A percentile compares a stretch with the other conserved stretches of the same genome.
Evolutionary conservation across 495 filamentous ascomycete species (phyloP).

Genomic region (Aspergillus indologenus): DNA sequence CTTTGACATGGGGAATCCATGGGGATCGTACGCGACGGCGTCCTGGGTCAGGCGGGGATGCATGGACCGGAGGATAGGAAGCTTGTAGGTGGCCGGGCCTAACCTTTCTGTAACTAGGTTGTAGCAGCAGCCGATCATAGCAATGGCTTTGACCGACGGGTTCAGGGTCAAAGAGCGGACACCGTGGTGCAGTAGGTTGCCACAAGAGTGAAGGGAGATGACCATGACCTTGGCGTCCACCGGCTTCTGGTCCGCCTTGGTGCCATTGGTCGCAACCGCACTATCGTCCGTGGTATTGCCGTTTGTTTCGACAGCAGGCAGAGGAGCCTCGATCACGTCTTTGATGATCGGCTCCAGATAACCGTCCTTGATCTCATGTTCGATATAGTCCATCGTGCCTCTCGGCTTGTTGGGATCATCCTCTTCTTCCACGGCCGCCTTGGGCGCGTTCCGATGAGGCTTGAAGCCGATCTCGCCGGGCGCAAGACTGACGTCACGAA

Average conservation of each 20-base stretch:
- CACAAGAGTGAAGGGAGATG: conserved; percentile 93
- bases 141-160: conserved; percentile 78
- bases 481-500: conserved; percentile 38
- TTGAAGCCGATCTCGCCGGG: conserved; percentile 29
- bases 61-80: conserved; percentile 59
- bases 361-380: conserved; percentile 57
- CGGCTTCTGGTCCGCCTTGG: conserved; percentile 14
- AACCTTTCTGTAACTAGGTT: conserved; percentile 90
- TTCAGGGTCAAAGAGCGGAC: conserved; percentile 82
- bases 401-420: conserved; percentile 16
- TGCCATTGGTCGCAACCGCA: conserved; percentile 11
- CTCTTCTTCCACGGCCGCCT: conserved; percentile 19
- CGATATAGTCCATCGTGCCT: conserved; percentile 51
- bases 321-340: conserved; percentile 54
- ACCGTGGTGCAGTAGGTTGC: conserved; percentile 93
- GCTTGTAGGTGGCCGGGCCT: conserved; percentile 80
- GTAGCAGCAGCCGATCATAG: conserved; percentile 97
- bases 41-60: conserved; percentile 56
- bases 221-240: conserved; percentile 64
- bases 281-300: not conserved
- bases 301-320: not conserved
- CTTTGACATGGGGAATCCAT: conserved; percentile 91
- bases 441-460: conserved; percentile 14
- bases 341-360: conserved; percentile 74
- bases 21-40: conserved; percentile 67